A percentile compares a stretch with the other conserved stretches of the same genome.
Evolutionary conservation across 352 stramenopile species (phyloP).

Genomic region (Aphanomyces astaci): DNA sequence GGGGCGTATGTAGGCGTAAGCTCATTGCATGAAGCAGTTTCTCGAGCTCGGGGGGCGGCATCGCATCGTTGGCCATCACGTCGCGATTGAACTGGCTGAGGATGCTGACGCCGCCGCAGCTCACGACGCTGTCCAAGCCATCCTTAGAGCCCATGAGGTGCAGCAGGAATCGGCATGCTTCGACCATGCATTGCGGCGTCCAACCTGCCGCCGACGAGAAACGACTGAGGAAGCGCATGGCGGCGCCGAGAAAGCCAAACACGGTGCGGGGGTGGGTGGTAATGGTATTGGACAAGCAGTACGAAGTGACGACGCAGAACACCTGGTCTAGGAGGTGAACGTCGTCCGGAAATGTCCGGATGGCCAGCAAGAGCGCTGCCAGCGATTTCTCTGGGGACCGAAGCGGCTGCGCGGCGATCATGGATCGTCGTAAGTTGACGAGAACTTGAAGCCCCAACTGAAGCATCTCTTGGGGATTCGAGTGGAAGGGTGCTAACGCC

Average conservation of each 20-base stretch:
- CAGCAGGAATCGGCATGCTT: conserved; percentile 57
- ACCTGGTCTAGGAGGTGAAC: conserved; percentile 43
- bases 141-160: conserved; percentile 44
- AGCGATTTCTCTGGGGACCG: conserved; percentile 44
- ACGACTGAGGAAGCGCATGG: conserved; percentile 29
- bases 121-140: conserved; percentile 39
- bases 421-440: conserved; percentile 32
- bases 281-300: conserved; percentile 35
- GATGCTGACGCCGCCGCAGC: conserved; percentile 41
- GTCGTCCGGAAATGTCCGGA: conserved; percentile 41
- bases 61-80: conserved; percentile 24
- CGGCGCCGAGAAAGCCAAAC: conserved; percentile 53
- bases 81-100: conserved; percentile 32
- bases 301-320: conserved; percentile 47
- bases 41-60: conserved; percentile 13
- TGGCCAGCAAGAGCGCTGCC: conserved; percentile 54
- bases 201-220: conserved; percentile 1
- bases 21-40: neutral
- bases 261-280: conserved; percentile 35
- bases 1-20: neutral
- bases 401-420: conserved; percentile 38
- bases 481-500: conserved; percentile 40
- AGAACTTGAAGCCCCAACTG: conserved; percentile 42
- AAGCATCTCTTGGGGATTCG: conserved; percentile 31
- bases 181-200: conserved; percentile 32